Evolutionary conservation across 306 rosid genomes (phyloP), one percentile per base, ranked within the genome.

Genomic region (Cyamopsis tetragonoloba): DNA sequence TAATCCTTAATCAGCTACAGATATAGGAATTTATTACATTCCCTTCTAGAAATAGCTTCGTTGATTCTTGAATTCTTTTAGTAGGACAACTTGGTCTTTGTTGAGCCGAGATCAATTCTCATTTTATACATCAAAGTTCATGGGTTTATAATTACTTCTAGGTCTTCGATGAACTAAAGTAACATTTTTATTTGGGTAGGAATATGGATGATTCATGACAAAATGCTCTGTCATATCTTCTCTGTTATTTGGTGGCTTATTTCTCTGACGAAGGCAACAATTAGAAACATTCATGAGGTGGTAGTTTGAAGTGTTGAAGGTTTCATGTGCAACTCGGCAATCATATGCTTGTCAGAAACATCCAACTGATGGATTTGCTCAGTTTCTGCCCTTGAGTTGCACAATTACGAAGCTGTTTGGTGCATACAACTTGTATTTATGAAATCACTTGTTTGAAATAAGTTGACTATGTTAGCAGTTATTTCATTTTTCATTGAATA

Each of bases 201-300:
- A 62, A 76, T 44, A 23, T 44, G 64, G 76, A 66, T 51, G 68
- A 66, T 73, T 59, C 72, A 37, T 60, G 70, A 60, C 63, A 38
- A 8, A 60, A 38, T 27, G 48, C 31, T 75, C 55, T 64, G 35
- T 26, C 84, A 70, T 31, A 47, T 49, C 62, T 31, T 13, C 3
- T 34, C 62, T 54, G 65, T 17, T 65, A 26, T 64, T 55, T 63
- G 64, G 28, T 50, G 63, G 56, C 26, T 53, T 51, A 74, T 22
- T 28, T 73, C 26, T 27, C 31, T 39, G 59, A 56, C 64, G 55
- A 39, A 48, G 57, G 47, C 63, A 19, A 61, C 66, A 38, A 34
- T 32, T 7, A 48, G 1, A 58, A 63, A 20, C 56, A 34, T 64
- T 37, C 49, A 22, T 2, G 19, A 42, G 12, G n/a, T 51, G 68